Base-by-base conservation (phyloP, 2,329 filamentous ascomycete species). In the Cyphellophora attinorum region DNA sequence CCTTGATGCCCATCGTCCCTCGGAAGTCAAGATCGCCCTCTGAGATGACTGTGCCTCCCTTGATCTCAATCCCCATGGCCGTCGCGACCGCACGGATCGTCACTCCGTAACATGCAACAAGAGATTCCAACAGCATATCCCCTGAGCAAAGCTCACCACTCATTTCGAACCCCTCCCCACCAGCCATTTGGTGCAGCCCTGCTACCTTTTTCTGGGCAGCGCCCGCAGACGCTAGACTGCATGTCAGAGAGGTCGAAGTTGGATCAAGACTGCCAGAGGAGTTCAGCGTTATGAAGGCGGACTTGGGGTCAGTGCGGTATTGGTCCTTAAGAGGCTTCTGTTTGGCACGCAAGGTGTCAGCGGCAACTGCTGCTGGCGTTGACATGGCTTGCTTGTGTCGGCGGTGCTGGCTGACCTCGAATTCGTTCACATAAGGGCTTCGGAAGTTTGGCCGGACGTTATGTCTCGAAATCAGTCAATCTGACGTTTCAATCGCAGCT, bases 81-180 rank as follows among this genome's bases (percentile, higher is more conserved):
- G 65, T 68, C 4, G 64, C 61, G 2, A 69, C 65, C 6, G 65
- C 65, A 42, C 67, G 67, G 16, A 69, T 52, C n/a, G 65, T 68
- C 3, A 68, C 65, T 15, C 65, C 65, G 2, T 65, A 61, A 48
- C 65, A 68, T 3, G 65, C 65, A 4, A 70, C 65, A 2, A 68
- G 54, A 0, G 64, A 64, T 37, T 68, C 65, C 10, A 68, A 58
- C 10, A 70, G 54, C 63, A 68, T 65, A 44, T 68, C 64, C 10
- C 65, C 65, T 1, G 57, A 61, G 53, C 65, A 69, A 2, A 68
- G 54, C 42, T 68, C 64, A 36, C 65, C 64, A 1, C 59, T 64
- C 4, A 38, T 41, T 34, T 48, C 46, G 32, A 69, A 57, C 11
- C 55, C 59, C n/a, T 57, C 54, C 25, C 65, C 65, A 23, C 65